A percentile compares a stretch with the other conserved stretches of the same genome.
Evolutionary conservation across 352 stramenopile species (phyloP).

Genomic region (Pseudoperonospora humuli): DNA sequence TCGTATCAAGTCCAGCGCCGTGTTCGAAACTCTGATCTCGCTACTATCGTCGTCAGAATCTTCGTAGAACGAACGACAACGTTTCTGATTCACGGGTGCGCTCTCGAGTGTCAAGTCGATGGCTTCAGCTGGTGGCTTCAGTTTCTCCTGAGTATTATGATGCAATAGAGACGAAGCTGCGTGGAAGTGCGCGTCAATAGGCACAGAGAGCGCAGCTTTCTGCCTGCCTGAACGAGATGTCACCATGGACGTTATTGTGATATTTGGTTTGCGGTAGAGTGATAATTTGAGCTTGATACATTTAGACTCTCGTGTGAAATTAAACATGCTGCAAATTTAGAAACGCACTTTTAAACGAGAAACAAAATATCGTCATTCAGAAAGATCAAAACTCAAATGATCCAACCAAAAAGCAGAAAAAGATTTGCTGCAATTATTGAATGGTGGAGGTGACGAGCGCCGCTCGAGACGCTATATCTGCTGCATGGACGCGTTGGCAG

Average conservation of each 20-base stretch:
- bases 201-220: constrained; percentile 37
- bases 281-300: too few relatives aligned
- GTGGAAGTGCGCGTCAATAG: constrained; percentile 57
- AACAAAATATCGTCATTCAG: too few relatives aligned
- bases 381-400: too few relatives aligned
- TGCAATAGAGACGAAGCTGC: constrained; percentile 7
- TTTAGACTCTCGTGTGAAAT: too few relatives aligned
- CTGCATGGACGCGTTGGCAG: constrained; percentile 22
- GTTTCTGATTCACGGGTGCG: constrained; percentile 7
- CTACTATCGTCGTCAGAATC: constrained; percentile 36
- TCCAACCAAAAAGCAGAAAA: too few relatives aligned
- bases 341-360: too few relatives aligned
- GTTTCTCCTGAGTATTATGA: constrained; percentile 2
- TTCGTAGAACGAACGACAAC: constrained; percentile 40
- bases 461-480: neutral
- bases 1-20: constrained; percentile 43
- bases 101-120: constrained; percentile 39
- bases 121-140: constrained; percentile 7
- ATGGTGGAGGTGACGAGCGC: neutral
- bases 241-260: too few relatives aligned
- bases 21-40: constrained; percentile 45
- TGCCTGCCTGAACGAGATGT: neutral
- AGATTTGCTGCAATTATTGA: neutral
- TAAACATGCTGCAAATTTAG: too few relatives aligned
- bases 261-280: too few relatives aligned